Percentiles rank a stretch among this genome's conserved stretches.
phyloP scores from a whole-genome alignment of 2,329 filamentous ascomycete genomes.

The Emmonsiellopsis sp. region DNA sequence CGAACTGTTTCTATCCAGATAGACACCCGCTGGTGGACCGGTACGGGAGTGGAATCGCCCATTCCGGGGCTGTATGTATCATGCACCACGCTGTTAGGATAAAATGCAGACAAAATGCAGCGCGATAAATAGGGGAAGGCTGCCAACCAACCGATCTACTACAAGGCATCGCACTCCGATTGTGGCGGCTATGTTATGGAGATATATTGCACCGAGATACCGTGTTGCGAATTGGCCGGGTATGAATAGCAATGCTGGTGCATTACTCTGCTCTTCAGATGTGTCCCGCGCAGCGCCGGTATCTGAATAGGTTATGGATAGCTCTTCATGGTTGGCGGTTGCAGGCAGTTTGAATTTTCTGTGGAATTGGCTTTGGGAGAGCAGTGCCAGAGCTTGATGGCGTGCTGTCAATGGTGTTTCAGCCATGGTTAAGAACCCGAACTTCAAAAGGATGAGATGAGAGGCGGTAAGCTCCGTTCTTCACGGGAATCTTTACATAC shows the following conservation, averaged over 20 bases:
- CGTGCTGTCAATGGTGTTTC: not conserved
- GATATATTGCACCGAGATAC: not conserved
- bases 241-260: not conserved
- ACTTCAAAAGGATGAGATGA: no score
- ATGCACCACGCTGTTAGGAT: not conserved
- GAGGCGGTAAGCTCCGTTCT: no score
- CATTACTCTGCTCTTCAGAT: not conserved
- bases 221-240: not conserved
- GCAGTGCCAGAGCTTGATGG: not conserved
- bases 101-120: not conserved
- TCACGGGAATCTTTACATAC: no score
- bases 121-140: no score
- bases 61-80: conserved; percentile 30
- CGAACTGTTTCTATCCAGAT: conserved; percentile 36
- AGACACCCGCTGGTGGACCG: conserved; percentile 25
- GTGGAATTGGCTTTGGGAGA: not conserved
- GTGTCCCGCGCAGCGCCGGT: not conserved
- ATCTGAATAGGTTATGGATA: not conserved
- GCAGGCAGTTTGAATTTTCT: not conserved
- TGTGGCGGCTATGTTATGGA: not conserved
- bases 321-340: not conserved
- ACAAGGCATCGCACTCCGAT: not conserved
- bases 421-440: not conserved
- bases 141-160: not conserved
- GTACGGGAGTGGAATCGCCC: conserved; percentile 34